Base-by-base conservation (phyloP, 2,329 filamentous ascomycete genomes). In the Paraconiothyrium sp. region DNA sequence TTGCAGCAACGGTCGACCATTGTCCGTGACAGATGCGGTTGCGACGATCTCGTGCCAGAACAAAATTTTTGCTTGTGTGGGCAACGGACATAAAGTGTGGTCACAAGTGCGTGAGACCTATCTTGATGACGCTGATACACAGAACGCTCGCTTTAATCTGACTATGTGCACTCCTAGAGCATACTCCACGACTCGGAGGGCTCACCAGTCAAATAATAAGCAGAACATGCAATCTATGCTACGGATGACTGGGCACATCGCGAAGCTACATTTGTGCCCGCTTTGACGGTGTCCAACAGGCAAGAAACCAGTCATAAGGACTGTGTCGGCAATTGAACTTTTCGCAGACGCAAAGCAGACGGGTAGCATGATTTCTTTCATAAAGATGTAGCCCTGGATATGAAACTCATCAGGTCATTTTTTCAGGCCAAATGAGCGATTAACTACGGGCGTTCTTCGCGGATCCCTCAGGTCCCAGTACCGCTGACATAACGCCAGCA, bases 381-480 rank as follows among this genome's bases (percentile, higher is more conserved):
- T 64, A 60, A 78, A 83, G 59, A 78, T 84, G 81, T 84, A 67
- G 79, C 82, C 81, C 82, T 84, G 82, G 66, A 84, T 83, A 84
- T 84, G 82, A 84, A 84, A 82, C 82, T 76, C 82, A 81, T 76
- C 74, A 67, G 76, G 76, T 75, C 78, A 80, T 72, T 67, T 70
- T 66, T 59, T 63, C 71, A 63, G 74, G 78, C 73, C 69, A 74
- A 77, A 80, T 81, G 81, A 76, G 82, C 79, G 82, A 84, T 84
- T 84, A 84, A 84, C 81, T 80, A 84, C 82, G 80, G 81, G 81
- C 78, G 66, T 83, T 76, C 74, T 73, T 84, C 81, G 80, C 67
- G 77, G 76, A 82, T 80, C 77, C 65, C 77, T 78, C 75, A 65
- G 69, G 41, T 65, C 71, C 75, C 67, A 68, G 65, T 61, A 69